phyloP scores from a whole-genome alignment of 1,284 basidiomycete genomes.

The Wolfiporia cocos region DNA sequence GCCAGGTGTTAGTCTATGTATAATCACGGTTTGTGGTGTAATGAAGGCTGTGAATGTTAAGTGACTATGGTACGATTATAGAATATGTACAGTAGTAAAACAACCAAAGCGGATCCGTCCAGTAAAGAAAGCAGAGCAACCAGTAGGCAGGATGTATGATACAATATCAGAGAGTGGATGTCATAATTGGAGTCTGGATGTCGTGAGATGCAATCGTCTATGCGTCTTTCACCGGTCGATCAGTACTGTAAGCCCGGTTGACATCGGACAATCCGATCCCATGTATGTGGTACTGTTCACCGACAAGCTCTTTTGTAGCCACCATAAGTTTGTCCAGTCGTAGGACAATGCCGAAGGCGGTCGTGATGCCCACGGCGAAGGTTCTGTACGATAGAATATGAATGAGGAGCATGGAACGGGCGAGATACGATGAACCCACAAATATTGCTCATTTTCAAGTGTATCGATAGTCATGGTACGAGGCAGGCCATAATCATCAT shows the following conservation, averaged over 20 bases:
- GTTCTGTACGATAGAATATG: constrained; percentile 32
- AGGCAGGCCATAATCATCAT: constrained; percentile 66
- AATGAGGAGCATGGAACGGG: constrained; percentile 1
- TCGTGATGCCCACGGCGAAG: constrained; percentile 73
- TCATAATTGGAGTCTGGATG: background rate
- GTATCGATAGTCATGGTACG: constrained; percentile 58
- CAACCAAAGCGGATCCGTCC: background rate
- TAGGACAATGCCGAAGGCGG: constrained; percentile 59
- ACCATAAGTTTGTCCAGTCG: constrained; percentile 70
- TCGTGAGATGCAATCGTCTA: constrained; percentile 1
- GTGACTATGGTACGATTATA: background rate
- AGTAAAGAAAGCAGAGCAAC: background rate
- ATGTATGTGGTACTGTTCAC: constrained; percentile 75
- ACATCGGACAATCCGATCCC: constrained; percentile 44
- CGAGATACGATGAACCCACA: constrained; percentile 35
- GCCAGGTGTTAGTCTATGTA: background rate
- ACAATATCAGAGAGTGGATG: background rate
- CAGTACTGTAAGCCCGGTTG: background rate
- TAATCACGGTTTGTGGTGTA: background rate
- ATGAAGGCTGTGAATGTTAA: background rate
- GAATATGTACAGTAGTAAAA: background rate
- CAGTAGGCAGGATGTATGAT: background rate
- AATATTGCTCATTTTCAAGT: constrained; percentile 63
- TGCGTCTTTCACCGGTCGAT: constrained; percentile 13
- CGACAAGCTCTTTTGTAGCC: constrained; percentile 74